phyloP scores from a whole-genome alignment of 495 filamentous ascomycete genomes.

The Penicillium simplicissimum region DNA sequence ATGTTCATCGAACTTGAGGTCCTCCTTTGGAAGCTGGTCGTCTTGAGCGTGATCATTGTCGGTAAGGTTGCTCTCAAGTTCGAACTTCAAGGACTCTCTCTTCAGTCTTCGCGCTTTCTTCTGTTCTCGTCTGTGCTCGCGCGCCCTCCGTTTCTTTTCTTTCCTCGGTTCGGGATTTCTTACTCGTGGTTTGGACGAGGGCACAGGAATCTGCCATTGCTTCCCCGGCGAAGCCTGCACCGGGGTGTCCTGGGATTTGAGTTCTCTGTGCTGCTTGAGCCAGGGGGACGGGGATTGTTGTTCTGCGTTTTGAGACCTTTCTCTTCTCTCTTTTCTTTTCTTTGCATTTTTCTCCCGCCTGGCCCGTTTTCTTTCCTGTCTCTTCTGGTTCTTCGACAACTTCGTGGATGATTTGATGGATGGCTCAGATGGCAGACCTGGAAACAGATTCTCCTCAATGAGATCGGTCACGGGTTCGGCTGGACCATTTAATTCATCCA shows the following conservation, averaged over 20 bases:
- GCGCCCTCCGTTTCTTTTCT: constrained; percentile 22
- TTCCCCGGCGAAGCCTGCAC: not conserved
- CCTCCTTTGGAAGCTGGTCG: not conserved
- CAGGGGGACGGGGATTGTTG: not conserved
- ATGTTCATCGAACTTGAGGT: not conserved
- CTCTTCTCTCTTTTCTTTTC: not conserved
- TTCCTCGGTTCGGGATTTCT: constrained; percentile 3
- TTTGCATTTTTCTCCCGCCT: not conserved
- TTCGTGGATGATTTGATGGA: not conserved
- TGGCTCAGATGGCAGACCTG: not conserved
- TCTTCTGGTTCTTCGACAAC: constrained; percentile 3
- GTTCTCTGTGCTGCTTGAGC: not conserved
- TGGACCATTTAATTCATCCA: not conserved
- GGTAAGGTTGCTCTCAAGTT: not conserved
- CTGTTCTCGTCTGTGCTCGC: constrained; percentile 13
- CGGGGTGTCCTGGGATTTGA: not conserved
- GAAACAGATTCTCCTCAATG: not conserved
- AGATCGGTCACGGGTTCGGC: not conserved
- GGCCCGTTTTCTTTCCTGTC: not conserved
- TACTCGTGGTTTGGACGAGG: not conserved
- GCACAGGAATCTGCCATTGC: no score
- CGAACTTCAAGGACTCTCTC: not conserved
- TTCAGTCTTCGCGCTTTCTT: not conserved
- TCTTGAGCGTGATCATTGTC: not conserved
- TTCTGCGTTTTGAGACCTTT: not conserved